Base-by-base conservation (phyloP, 1,284 basidiomycete species). In the Apiotrichum veenhuisii region DNA sequence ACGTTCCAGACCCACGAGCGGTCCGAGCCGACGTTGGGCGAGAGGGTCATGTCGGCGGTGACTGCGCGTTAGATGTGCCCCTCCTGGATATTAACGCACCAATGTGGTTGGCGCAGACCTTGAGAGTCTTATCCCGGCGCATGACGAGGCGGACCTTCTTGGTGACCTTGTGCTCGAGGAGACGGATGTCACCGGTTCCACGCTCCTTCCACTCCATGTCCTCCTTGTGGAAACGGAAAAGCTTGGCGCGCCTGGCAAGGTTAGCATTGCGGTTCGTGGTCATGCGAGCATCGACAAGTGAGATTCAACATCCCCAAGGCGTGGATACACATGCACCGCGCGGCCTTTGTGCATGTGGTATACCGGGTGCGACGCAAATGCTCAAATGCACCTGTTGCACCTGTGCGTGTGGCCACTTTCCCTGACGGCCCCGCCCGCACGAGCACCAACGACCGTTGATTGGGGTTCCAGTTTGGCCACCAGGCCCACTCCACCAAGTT, bases 1-100 rank as follows among this genome's bases (percentile, higher is more conserved):
- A 96, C 94, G 79, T 97, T 94, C 88, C 89, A 98, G 40, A 99
- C 96, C 96, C 96, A 98, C 69, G 92, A 96, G 77, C 96, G 87
- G 82, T 99, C 96, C 53, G 94, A 98, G 50, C 95, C 96, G 71
- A 98, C 92, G 80, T 99, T 98, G 69, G 95, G 92, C 73, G 94
- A 89, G 64, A 99, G 87, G 71, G 83, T 87, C 91, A 98, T 98
- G 63, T 97, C 93, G 50, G 83, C 67, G 34, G 88, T 81, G 74
- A 98, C 95, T 97, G 66, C 9, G 25, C 2, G 34, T 33, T 12
- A 41, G 40, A 8, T 10, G 11, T 11, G 5, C 10, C 12, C n/a
- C 15, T 38, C 23, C 10, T 11, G 30, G 18, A 26, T 17, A 45
- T n/a, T n/a, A n/a, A 85, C 91, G 80, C 72, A 97, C 95, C 85